phyloP scores from a whole-genome alignment of 106 monocot species.

The Chionographis japonica region DNA sequence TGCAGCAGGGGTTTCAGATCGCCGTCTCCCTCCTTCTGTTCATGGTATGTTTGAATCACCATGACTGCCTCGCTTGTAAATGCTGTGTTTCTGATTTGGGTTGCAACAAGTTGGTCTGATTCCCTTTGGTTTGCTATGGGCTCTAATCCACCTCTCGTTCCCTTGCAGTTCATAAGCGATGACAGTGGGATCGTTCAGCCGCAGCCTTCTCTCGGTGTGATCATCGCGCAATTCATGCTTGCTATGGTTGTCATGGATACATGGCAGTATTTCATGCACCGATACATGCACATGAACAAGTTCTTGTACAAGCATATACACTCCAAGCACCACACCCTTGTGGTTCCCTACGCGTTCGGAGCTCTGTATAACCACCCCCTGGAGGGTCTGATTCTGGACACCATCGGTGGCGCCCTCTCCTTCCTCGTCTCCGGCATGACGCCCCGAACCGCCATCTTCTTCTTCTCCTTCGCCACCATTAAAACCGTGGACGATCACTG shows the following conservation, averaged over 20 bases:
- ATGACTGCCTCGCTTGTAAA: too few relatives aligned
- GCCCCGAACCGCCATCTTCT: slow-evolving; percentile 20
- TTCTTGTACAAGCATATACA: slow-evolving; percentile 45
- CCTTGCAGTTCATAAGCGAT: too few relatives aligned
- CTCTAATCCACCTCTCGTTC: too few relatives aligned
- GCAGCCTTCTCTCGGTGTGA: too few relatives aligned
- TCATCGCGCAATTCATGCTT: too few relatives aligned
- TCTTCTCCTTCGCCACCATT: slow-evolving; percentile 41
- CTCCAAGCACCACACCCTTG: slow-evolving; percentile 33
- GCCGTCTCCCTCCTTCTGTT: too few relatives aligned
- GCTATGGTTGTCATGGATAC: slow-evolving; percentile 44
- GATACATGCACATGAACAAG: slow-evolving; percentile 39
- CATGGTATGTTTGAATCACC: too few relatives aligned
- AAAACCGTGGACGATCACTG: slow-evolving; percentile 42
- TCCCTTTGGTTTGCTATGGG: too few relatives aligned
- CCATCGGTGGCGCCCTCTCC: slow-evolving; percentile 19
- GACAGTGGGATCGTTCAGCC: too few relatives aligned
- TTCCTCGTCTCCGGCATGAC: slow-evolving; percentile 43
- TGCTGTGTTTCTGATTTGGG: too few relatives aligned
- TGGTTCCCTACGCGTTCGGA: slow-evolving; percentile 33
- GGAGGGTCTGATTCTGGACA: slow-evolving; percentile 35
- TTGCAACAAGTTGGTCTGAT: too few relatives aligned
- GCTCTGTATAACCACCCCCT: slow-evolving; percentile 40
- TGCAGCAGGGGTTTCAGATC: too few relatives aligned
- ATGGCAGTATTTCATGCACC: slow-evolving; percentile 43